These are phyloP conservation scores for Salvia splendens DNA, from an alignment of 257 asterid genomes.

Conservation along the genomic window DNA sequence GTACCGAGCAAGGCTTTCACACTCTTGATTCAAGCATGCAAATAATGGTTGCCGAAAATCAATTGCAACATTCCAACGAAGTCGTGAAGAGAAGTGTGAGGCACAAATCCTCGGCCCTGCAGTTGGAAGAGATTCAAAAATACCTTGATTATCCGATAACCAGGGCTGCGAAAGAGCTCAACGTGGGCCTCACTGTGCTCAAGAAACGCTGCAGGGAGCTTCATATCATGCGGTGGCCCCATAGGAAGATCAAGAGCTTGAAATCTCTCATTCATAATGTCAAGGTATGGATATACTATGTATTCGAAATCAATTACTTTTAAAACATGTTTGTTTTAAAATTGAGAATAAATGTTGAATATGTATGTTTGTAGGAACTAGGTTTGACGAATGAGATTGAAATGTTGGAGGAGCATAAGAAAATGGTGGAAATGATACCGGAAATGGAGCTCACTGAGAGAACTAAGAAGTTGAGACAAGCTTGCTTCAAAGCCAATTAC, in stretches of 20 bases:
- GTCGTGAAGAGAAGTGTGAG: slow-evolving; percentile 29
- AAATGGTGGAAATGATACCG: slow-evolving; percentile 60
- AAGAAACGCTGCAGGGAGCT: slow-evolving; percentile 84
- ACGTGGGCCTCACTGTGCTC: slow-evolving; percentile 76
- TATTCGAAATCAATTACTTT: too few species aligned
- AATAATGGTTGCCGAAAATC: neutral
- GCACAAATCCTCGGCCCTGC: slow-evolving; percentile 42
- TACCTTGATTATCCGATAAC: slow-evolving; percentile 73
- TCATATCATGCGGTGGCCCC: slow-evolving; percentile 82
- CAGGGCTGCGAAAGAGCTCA: slow-evolving; percentile 71
- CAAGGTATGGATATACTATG: slow-evolving; percentile 45
- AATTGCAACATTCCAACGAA: neutral
- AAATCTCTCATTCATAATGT: slow-evolving; percentile 70
- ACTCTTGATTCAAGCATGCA: neutral
- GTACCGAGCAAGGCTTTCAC: slow-evolving; percentile 11
- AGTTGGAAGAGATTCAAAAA: slow-evolving; percentile 66
- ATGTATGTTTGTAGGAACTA: slow-evolving; percentile 48
- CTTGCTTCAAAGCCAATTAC: slow-evolving; percentile 93
- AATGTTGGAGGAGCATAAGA: slow-evolving; percentile 75
- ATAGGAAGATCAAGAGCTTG: slow-evolving; percentile 86
- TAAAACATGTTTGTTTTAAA: too few species aligned
- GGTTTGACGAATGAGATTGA: slow-evolving; percentile 66
- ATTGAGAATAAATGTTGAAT: neutral
- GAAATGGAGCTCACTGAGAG: slow-evolving; percentile 79
- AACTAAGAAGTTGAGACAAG: slow-evolving; percentile 79